These are phyloP conservation scores for Wickerhamiella domercqiae DNA, from an alignment of 805 yeast species.

Conservation along the genomic window DNA sequence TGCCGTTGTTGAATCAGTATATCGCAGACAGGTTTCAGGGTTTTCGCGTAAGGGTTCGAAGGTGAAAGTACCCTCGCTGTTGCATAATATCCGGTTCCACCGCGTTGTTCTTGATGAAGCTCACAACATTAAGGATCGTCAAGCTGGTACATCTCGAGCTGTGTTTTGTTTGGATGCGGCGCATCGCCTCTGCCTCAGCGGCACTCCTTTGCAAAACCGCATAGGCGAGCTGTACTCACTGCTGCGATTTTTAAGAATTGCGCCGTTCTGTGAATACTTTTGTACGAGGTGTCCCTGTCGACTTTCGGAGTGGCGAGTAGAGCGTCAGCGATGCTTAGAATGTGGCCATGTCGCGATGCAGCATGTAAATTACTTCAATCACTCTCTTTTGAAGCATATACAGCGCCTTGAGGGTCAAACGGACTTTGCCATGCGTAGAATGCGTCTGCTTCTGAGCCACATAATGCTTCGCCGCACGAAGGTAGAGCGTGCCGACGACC, in stretches of 20 bases:
- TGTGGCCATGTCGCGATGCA: slow-evolving; percentile 93
- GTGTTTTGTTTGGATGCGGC: slow-evolving; percentile 58
- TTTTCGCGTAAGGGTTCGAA: slow-evolving; percentile 56
- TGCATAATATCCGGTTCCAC: slow-evolving; percentile 64
- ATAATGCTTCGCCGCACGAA: slow-evolving; percentile 91
- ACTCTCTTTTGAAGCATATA: slow-evolving; percentile 86
- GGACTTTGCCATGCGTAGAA: slow-evolving; percentile 53
- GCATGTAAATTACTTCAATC: slow-evolving; percentile 90
- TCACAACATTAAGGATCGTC: slow-evolving; percentile 90
- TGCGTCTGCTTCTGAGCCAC: slow-evolving; percentile 58
- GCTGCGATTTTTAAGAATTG: slow-evolving; percentile 65
- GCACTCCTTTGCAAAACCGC: slow-evolving; percentile 92
- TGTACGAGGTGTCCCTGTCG: slow-evolving; percentile 88
- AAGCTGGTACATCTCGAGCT: slow-evolving; percentile 84
- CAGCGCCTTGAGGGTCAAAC: slow-evolving; percentile 78
- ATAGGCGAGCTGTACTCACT: slow-evolving; percentile 93
- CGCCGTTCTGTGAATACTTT: slow-evolving; percentile 78
- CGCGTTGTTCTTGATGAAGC: slow-evolving; percentile 92
- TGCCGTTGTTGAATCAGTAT: slow-evolving; percentile 79
- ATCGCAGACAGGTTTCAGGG: slow-evolving; percentile 69
- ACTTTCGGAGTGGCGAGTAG: slow-evolving; percentile 74
- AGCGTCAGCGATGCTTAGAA: slow-evolving; percentile 64
- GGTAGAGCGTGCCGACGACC: slow-evolving; percentile 90
- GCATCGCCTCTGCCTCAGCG: slow-evolving; percentile 83
- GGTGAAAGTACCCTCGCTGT: slow-evolving; percentile 57